phyloP scores from a whole-genome alignment of 2,329 filamentous ascomycete species.

The Drechslerella coelobrocha region DNA sequence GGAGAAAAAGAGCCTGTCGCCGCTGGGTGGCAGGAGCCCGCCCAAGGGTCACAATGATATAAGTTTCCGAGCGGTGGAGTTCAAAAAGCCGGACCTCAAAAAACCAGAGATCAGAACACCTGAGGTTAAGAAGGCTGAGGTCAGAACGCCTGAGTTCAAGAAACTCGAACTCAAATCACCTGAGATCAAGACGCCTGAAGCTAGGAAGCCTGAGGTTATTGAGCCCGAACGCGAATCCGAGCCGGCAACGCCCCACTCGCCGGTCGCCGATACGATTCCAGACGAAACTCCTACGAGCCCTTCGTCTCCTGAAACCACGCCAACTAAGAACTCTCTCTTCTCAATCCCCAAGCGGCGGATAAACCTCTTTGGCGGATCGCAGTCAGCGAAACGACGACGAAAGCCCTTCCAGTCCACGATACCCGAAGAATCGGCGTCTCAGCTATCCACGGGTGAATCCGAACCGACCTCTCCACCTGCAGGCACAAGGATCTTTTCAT shows the following conservation, averaged over 20 bases:
- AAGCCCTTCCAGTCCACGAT: constrained; percentile 49
- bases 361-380: constrained; percentile 51
- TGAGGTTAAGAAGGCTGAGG: not conserved
- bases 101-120: not conserved
- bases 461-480: constrained; percentile 35
- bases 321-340: constrained; percentile 29
- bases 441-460: constrained; percentile 33
- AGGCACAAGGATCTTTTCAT: constrained; percentile 41
- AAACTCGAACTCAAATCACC: not conserved
- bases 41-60: constrained; percentile 36
- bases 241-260: not conserved
- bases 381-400: constrained; percentile 52
- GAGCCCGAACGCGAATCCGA: constrained; percentile 14
- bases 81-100: constrained; percentile 9
- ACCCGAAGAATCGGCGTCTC: constrained; percentile 44
- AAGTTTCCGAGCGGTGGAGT: constrained; percentile 36
- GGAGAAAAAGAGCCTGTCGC: constrained; percentile 16
- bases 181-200: too few species aligned
- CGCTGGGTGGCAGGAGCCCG: constrained; percentile 3
- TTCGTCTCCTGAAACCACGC: constrained; percentile 28
- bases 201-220: not conserved
- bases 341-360: constrained; percentile 53
- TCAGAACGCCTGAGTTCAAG: not conserved
- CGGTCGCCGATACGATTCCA: not conserved
- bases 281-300: constrained; percentile 17